Evolutionary conservation across 192 early-diverging fungal species (phyloP).

Genomic region (Coemansia reversa): DNA sequence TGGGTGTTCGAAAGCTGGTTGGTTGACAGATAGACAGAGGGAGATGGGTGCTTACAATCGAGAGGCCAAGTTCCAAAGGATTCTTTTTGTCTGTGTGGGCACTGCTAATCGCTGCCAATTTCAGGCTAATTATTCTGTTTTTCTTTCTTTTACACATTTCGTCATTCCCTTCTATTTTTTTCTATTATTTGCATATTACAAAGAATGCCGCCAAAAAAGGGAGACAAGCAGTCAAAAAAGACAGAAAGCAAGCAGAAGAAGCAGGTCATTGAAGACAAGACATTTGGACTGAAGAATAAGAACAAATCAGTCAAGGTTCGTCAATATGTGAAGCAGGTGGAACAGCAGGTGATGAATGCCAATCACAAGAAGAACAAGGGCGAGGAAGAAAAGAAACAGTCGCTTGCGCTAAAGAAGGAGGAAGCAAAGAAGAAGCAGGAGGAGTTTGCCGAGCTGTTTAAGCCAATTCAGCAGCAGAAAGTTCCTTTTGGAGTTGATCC

Average conservation of each 20-base stretch:
- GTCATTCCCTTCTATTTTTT: not conserved
- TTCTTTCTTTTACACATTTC: not conserved
- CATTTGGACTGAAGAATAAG: conserved; percentile 98
- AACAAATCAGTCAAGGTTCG: conserved; percentile 92
- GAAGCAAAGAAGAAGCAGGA: conserved; percentile 85
- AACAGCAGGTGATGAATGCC: conserved; percentile 72
- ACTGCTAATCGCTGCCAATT: not conserved
- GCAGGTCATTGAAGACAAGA: conserved; percentile 92
- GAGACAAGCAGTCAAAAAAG: conserved; percentile 55
- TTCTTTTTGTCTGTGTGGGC: not conserved
- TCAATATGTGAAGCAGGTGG: conserved; percentile 88
- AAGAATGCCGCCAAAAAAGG: conserved; percentile 78
- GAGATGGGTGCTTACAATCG: not conserved
- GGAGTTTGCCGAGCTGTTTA: conserved; percentile 89
- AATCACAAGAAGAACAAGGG: conserved; percentile 55
- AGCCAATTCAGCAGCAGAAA: conserved; percentile 86
- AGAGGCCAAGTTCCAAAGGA: too few species aligned
- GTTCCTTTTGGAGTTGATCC: conserved; percentile 98
- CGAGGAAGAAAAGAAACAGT: conserved; percentile 63
- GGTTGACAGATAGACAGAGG: too few species aligned
- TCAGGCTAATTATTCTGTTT: not conserved
- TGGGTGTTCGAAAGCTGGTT: not conserved
- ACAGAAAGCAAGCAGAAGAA: conserved; percentile 67
- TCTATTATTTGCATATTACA: conserved; percentile 9
- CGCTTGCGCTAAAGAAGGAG: conserved; percentile 65